Base-by-base conservation (phyloP, 768 basidiomycete genomes). In the Trametes coccinea region DNA sequence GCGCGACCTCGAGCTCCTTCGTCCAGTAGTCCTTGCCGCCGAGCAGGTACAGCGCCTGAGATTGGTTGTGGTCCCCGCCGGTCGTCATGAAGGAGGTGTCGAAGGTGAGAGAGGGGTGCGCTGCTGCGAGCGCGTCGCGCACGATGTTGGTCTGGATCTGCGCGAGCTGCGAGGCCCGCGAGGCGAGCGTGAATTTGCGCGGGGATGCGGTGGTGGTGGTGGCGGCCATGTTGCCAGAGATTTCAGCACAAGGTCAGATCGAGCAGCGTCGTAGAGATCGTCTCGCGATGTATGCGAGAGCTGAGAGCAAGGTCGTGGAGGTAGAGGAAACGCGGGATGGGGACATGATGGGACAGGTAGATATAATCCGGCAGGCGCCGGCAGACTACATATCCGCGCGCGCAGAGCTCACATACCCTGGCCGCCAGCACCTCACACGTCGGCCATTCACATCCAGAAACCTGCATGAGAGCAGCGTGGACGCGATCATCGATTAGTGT, bases 1-100 rank as follows among this genome's bases (percentile, higher is more conserved):
- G 77, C 46, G 86, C 87, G 17, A 91, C 89, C 72, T 99, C 97
- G 56, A 99, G 86, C 68, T 98, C 96, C 68, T 93, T 92, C 40
- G 97, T 99, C 97, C 97, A 99, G 31, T 98, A 75, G 0, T 90
- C 83, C 72, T 93, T 93, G n/a, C 92, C 93, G 41, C 94, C 94
- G 14, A 97, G 77, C 8, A 95, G 80, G 75, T 95, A 95, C 16
- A 97, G 79, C 2, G 84, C 82, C 65, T 93, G 89, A 1, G 88
- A 85, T 74, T 95, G 93, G 69, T 97, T 95, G 70, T 91, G 90
- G 77, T 98, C 96, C 3, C 80, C 96, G 70, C 77, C 85, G 2
- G 88, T 93, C 22, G 84, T 88, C 80, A 87, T 87, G 73, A 82
- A 84, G 37, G 77, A 76, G 41, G 87, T 80, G 31, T 77, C 75